Evolutionary conservation across 352 stramenopile genomes (phyloP), one percentile per base, ranked within the genome.

Genomic region (Globisporangium nunn): DNA sequence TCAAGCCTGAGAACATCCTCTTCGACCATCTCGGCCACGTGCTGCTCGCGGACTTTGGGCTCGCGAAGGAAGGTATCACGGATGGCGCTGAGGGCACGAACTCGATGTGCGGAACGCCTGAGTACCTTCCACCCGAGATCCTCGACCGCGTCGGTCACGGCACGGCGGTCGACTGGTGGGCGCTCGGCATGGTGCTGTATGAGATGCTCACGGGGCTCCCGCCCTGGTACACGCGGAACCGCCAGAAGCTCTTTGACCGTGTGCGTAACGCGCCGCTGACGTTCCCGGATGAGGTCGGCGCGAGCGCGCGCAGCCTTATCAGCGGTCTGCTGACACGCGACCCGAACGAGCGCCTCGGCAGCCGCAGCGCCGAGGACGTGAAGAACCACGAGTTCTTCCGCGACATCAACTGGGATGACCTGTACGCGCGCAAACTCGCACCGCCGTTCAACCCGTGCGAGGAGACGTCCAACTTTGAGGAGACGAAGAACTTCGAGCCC

Each of bases 61-160:
- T 95, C 15, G 84, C 86, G 29, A 94, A 94, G 62, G 80, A 93
- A 64, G 86, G 84, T 44, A 90, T 94, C 57, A 90, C 80, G 44
- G 80, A 91, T 58, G 80, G 81, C 50, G 79, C 80, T 18, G 79
- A 91, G 53, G 86, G 86, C 47, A 90, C 84, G 6, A 93, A 95
- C 71, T 92, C 81, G 41, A 89, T 96, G 80, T 96, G 87, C 57
- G 87, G 87, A 31, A 96, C 91, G 28, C 89, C 88, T 18, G 91
- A 98, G 74, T 98, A 98, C 71, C 66, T 98, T 59, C 87, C 90
- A 11, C 91, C 91, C 35, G 90, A 98, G 75, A 95, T 98, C 56
- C 62, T 97, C 7, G 82, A 91, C 70, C 81, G 86, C 49, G 77
- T 91, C 43, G 88, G 86, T 43, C 86, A 97, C 68, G 91, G 91